Evolutionary conservation across 192 early-diverging fungal genomes (phyloP), one percentile per base, ranked within the genome.

Genomic region (Linnemannia hyalina): DNA sequence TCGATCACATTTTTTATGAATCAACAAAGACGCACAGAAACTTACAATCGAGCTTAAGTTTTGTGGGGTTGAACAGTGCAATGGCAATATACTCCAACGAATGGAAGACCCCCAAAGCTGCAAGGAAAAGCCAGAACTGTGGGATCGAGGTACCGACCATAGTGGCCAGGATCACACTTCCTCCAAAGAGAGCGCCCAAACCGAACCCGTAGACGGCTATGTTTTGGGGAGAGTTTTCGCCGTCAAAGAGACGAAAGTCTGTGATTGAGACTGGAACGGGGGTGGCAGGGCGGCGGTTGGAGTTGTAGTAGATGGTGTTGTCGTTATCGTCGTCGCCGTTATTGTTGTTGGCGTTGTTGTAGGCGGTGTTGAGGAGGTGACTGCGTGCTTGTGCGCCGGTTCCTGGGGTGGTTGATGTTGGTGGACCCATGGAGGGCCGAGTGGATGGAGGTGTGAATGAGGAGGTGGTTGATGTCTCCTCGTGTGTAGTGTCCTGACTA

Each of bases 51-150:
- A 97, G 89, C 20, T 88, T 91, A 38, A 97, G 91, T 57, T 91
- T 92, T 41, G 92, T 88, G 10, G 91, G 85, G 72, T 96, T 94
- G 80, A 95, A 96, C 78, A 97, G 89, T 8, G 97, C 97, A 23
- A 97, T 97, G 11, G 93, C 89, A 26, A 97, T 72, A 79, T 99
- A 99, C 87, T 99, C 98, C 32, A 96, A 85, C 32, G 93, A 88
- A 82, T 99, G 98, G 82, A 98, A 99, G 15, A 94, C 57, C 4
- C 93, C 90, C 3, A 98, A 87, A 5, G 91, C 81, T 3, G 88
- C 88, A 22, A 97, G 70, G 80, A 93, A 97, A 46, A 95, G 55
- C 65, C 96, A 95, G 60, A 97, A 80, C 71, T 91, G 84, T 80
- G 87, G 78, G n/a, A 91, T 82, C 38, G 77, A 73, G 23, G 87